Evolutionary conservation across 495 filamentous ascomycete species (phyloP).

Genomic region (Podospora comata): DNA sequence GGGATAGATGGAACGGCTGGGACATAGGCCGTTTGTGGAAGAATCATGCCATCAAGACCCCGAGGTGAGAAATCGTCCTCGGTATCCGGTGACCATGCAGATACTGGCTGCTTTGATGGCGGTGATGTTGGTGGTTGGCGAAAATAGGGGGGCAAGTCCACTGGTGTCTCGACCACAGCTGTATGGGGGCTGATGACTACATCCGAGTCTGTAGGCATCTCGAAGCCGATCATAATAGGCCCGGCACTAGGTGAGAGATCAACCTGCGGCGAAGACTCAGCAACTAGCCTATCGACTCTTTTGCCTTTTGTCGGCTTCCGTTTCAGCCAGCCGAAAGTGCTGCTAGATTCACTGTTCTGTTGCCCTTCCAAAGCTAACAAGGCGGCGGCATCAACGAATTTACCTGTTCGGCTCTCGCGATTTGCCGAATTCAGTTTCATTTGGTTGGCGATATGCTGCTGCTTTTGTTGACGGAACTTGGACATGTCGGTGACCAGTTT

Average conservation of each 20-base stretch:
- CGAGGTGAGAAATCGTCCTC: slow-evolving; percentile 19
- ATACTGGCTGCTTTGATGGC: slow-evolving; percentile 61
- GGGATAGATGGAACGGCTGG: slow-evolving; percentile 57
- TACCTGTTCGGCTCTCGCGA: slow-evolving; percentile 32
- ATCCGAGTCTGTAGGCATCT: slow-evolving; percentile 60
- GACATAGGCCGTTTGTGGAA: slow-evolving; percentile 39
- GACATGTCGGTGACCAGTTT: slow-evolving; percentile 62
- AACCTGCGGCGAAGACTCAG: slow-evolving; percentile 23
- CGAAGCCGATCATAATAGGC: slow-evolving; percentile 76
- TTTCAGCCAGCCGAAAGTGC: slow-evolving; percentile 45
- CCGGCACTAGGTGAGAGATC: slow-evolving; percentile 73
- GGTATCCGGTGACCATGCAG: slow-evolving; percentile 59
- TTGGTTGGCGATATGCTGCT: slow-evolving; percentile 27
- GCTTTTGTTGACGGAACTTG: slow-evolving; percentile 33
- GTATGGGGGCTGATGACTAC: slow-evolving; percentile 52
- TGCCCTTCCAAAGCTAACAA: slow-evolving; percentile 49
- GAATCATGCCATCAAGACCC: slow-evolving; percentile 29
- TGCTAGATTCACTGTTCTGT: slow-evolving; percentile 38
- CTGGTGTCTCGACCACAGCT: slow-evolving; percentile 41
- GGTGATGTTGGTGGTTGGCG: slow-evolving; percentile 52
- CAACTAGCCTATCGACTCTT: slow-evolving; percentile 26
- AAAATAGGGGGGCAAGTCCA: slow-evolving; percentile 35
- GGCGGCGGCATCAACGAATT: slow-evolving; percentile 50
- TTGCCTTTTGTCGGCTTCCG: slow-evolving; percentile 34
- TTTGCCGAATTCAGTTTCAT: slow-evolving; percentile 16